Evolutionary conservation across 1,139 yeast genomes (phyloP), one percentile per base, ranked within the genome.

Genomic region (Yamadazyma atlantica): DNA sequence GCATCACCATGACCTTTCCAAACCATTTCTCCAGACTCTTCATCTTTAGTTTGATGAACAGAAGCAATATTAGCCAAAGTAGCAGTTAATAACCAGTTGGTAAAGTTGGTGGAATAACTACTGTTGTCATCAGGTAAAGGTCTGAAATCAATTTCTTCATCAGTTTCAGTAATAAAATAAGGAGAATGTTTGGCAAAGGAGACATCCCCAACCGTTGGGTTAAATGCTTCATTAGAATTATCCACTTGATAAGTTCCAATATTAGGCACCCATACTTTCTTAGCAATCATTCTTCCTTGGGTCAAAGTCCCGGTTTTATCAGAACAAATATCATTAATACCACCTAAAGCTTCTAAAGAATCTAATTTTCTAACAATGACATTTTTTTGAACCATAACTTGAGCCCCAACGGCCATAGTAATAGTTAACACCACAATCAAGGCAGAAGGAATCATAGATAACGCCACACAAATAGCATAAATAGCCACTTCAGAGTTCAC

Each of bases 1-100:
- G 95, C 89, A 55, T 85, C 95, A 38, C 94, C 95, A 51, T 80
- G 82, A 12, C 87, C 88, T 50, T 77, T 78, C 92, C 94, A 85
- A 13, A 46, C 59, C 27, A 53, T 40, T 32, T 62, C 69, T 5
- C 68, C 70, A n/a, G 64, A 55, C 22, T 37, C 40, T 29, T 58
- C 66, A 38, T 64, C 65, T 18, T 54, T 51, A 29, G 66, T 65
- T 44, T 71, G 60, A 43, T 67, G 69, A 16, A 85, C 77, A 13
- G 70, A 66, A 3, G 94, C 89, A 54, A 84, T 78, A 51, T 85
- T 85, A 25, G 92, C 92, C 49, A 85, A 60, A 2, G 89, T 73
- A 7, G 90, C 86, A 32, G 82, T 67, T 27, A 60, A 49, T 37
- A 82, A 59, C 82, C 85, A 83, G 22, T 65, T 55, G 19, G 55